phyloP scores from a whole-genome alignment of 345 rosid genomes.

The Pistacia vera region DNA sequence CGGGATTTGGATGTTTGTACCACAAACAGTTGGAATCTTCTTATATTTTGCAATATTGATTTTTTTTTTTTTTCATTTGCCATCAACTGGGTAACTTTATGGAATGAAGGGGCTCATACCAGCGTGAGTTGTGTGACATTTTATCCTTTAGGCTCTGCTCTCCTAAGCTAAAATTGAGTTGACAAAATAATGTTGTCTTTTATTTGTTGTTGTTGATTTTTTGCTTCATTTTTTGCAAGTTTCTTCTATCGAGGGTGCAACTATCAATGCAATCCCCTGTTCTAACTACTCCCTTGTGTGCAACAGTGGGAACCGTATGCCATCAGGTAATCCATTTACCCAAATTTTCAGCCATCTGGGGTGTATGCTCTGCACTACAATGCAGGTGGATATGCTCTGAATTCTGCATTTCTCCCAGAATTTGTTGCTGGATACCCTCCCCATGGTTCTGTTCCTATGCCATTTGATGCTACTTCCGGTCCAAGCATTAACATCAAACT shows the following conservation, averaged over 20 bases:
- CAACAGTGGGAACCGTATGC: too few species aligned
- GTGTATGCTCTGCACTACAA: too few species aligned
- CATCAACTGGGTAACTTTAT: neutral
- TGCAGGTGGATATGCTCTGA: too few species aligned
- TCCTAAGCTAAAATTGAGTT: neutral
- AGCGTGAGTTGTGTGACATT: neutral
- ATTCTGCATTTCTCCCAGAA: too few species aligned
- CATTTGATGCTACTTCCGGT: constrained; percentile 53
- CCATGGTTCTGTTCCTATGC: constrained; percentile 63
- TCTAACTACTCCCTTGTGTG: too few species aligned
- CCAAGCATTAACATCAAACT: constrained; percentile 41
- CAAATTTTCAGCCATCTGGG: too few species aligned
- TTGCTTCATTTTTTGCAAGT: neutral
- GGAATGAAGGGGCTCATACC: neutral
- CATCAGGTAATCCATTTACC: too few species aligned
- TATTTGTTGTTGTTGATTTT: neutral
- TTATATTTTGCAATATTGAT: constrained; percentile 1
- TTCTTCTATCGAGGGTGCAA: too few species aligned
- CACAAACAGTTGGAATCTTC: too few species aligned
- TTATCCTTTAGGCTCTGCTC: neutral
- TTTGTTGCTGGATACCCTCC: constrained; percentile 74
- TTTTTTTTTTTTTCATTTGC: neutral
- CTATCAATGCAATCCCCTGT: too few species aligned
- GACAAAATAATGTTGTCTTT: too few species aligned
- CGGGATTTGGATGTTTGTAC: too few species aligned